phyloP scores from a whole-genome alignment of 208 protist species.

The Herpetomonas muscarum region DNA sequence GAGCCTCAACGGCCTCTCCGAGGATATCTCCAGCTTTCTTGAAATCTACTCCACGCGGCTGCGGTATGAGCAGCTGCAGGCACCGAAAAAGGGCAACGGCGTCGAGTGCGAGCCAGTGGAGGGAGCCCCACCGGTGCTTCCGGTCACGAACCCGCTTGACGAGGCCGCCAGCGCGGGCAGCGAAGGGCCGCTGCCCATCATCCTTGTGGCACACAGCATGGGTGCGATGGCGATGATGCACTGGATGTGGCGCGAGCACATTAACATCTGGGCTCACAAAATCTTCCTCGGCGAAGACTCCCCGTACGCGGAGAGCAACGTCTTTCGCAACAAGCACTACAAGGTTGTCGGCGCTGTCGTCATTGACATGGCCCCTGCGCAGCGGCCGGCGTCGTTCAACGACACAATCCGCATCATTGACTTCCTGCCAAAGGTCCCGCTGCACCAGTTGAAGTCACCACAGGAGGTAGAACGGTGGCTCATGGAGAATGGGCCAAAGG shows the following conservation, averaged over 20 bases:
- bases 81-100: background rate
- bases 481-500: conserved; percentile 23
- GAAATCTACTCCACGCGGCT: conserved; percentile 9
- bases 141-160: background rate
- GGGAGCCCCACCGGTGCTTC: background rate
- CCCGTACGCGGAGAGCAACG: background rate
- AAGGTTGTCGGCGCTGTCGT: conserved; percentile 28
- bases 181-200: conserved; percentile 25
- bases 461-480: conserved; percentile 39
- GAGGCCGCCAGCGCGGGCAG: too few species aligned
- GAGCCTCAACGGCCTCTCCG: conserved; percentile 33
- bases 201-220: conserved; percentile 52
- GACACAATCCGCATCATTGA: conserved; percentile 30
- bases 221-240: conserved; percentile 38
- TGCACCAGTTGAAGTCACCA: conserved; percentile 12
- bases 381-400: conserved; percentile 33
- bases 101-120: background rate
- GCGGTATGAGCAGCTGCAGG: background rate
- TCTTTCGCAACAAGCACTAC: conserved; percentile 31
- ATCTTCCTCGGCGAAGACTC: conserved; percentile 11
- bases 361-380: conserved; percentile 36
- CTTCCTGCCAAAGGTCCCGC: conserved; percentile 26
- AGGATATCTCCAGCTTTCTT: conserved; percentile 34
- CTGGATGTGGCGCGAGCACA: conserved; percentile 46
- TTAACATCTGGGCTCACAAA: conserved; percentile 21